Base-by-base conservation (phyloP, 2,329 filamentous ascomycete species). In the Paracoccidioides brasiliensis region DNA sequence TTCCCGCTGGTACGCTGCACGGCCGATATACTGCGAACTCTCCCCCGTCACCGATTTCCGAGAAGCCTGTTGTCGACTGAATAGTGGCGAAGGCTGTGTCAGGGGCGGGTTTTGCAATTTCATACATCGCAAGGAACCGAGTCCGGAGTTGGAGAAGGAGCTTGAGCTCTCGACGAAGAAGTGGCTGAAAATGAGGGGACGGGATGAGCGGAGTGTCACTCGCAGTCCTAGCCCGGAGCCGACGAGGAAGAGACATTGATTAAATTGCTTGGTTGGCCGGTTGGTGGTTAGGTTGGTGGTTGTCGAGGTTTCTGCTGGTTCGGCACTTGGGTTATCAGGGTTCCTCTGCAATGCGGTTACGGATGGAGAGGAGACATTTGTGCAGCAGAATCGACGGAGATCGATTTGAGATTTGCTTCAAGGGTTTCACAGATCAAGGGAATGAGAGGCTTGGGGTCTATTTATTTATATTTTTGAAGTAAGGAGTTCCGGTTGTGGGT, bases 41-140 rank as follows among this genome's bases (percentile, higher is more conserved):
- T 90, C 85, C 54, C 93, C 93, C 64, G 93, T 98, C 56, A 98
- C 93, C 61, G 93, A 98, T 75, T 98, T 98, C 73, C 81, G 93
- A 69, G 93, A 98, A 77, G 93, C 93, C 15, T 98, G 93, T 72
- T 98, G 93, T 74, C 82, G 93, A 55, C 78, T 97, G 32, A 98
- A 98, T 68, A 87, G 82, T 42, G 93, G 93, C 59, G 93, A 97
- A 72, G 93, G 93, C 46, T 98, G 93, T 73, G 90, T 95, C 45
- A 81, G 93, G 61, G 93, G 90, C 60, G 93, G 93, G 37, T 97
- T 97, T 77, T 98, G 93, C 80, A 98, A 98, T 73, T 98, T 98
- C 72, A 98, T 98, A 62, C 93, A 98, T 71, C 82, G 93, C 67
- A 98, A 98, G 78, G 93, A 97, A 69, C 93, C 93, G 3, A 82